Percentiles rank a stretch among this genome's conserved stretches.
phyloP scores from a whole-genome alignment of 257 asterid species.

The Solanum tarijense region DNA sequence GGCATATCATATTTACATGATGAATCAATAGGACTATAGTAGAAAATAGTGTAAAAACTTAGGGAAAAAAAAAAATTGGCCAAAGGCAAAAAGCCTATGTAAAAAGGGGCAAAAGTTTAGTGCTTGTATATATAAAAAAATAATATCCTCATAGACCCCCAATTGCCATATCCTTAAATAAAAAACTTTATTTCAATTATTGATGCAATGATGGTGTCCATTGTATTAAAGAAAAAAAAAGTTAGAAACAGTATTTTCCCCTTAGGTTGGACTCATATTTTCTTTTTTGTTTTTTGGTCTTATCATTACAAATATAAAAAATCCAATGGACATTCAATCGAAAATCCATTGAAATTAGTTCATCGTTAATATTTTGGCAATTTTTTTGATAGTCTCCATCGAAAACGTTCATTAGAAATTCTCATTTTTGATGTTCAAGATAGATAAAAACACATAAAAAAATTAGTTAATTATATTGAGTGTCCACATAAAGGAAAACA shows the following conservation, averaged over 20 bases:
- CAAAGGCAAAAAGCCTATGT: slow-evolving; percentile 5
- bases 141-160: slow-evolving; percentile 25
- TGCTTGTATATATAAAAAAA: not conserved
- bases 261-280: not conserved
- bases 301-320: not conserved
- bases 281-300: too few relatives aligned
- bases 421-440: not conserved
- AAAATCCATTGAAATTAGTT: not conserved
- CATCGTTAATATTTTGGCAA: not conserved
- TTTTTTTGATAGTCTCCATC: not conserved
- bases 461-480: not conserved
- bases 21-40: not conserved
- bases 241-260: slow-evolving; percentile 9
- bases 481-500: not conserved
- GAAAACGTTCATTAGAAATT: not conserved
- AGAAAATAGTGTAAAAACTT: slow-evolving; percentile 12
- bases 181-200: slow-evolving; percentile 40
- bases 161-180: slow-evolving; percentile 17
- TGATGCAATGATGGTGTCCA: slow-evolving; percentile 35
- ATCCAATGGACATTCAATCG: not conserved
- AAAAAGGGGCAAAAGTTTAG: slow-evolving; percentile 6
- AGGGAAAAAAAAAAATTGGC: not conserved
- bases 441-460: not conserved
- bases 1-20: not conserved
- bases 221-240: slow-evolving; percentile 10